Conservation (phyloP, 495 filamentous ascomycete genomes). For the Penicillium macrosclerotiorum region DNA sequence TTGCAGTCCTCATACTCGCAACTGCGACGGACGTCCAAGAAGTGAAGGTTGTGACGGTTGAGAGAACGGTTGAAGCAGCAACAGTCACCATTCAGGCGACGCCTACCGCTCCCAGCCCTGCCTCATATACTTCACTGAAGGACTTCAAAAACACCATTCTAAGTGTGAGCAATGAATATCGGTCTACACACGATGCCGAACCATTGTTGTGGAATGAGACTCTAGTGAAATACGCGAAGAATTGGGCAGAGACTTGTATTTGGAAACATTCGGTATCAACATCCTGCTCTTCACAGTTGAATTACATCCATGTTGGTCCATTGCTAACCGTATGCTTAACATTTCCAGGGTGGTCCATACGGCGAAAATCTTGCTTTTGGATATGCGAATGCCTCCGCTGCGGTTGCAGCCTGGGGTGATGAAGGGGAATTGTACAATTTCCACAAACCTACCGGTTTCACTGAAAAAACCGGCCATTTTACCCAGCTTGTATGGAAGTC, state of each 20-base stretch:
- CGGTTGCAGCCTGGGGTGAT: conserved; percentile 66
- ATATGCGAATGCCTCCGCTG: conserved; percentile 56
- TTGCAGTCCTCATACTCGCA: neutral
- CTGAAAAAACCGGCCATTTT: conserved; percentile 73
- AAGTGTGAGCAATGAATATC: conserved; percentile 66
- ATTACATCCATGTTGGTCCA: neutral
- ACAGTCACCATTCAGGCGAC: conserved; percentile 21
- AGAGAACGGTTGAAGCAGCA: conserved; percentile 18
- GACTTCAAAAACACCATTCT: conserved; percentile 60
- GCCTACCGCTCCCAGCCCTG: conserved; percentile 27
- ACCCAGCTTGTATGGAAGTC: conserved; percentile 80
- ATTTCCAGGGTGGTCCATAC: conserved; percentile 56
- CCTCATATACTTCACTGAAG: conserved; percentile 47
- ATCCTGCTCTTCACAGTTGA: neutral
- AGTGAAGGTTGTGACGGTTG: conserved; percentile 7
- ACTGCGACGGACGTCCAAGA: conserved; percentile 6
- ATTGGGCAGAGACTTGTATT: conserved; percentile 52
- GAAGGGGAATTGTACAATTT: conserved; percentile 63
- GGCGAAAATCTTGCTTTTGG: conserved; percentile 79
- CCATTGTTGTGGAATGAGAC: conserved; percentile 65
- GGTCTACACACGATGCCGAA: conserved; percentile 60
- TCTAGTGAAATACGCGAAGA: conserved; percentile 52
- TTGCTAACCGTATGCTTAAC: conserved; percentile 8
- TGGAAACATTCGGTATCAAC: conserved; percentile 59
- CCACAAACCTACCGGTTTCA: conserved; percentile 50